A percentile compares a stretch with the other conserved stretches of the same genome.
Evolutionary conservation across 768 basidiomycete species (phyloP).

Genomic region (Dioszegia aurantiaca): DNA sequence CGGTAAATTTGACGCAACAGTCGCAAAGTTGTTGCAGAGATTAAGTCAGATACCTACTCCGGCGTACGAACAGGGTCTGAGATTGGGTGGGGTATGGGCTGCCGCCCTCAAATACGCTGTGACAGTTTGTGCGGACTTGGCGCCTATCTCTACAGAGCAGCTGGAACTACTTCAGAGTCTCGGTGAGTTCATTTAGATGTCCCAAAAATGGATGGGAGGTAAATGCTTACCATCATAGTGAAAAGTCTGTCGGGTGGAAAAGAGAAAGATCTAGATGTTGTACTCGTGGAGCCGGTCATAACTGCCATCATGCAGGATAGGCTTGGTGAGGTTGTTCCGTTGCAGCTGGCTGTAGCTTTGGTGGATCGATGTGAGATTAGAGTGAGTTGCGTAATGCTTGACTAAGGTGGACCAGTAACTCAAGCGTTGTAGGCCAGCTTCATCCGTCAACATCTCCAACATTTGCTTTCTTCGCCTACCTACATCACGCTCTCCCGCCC

Average conservation of each 20-base stretch:
- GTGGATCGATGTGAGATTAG: constrained; percentile 60
- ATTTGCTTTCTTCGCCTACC: constrained; percentile 64
- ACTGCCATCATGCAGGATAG: constrained; percentile 63
- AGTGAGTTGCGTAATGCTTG: constrained; percentile 54
- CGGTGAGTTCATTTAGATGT: constrained; percentile 20
- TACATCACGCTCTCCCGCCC: constrained; percentile 49
- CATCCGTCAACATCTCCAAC: constrained; percentile 63
- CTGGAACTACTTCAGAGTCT: constrained; percentile 10
- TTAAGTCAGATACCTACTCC: not conserved
- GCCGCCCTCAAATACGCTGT: constrained; percentile 15
- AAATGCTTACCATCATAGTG: not conserved
- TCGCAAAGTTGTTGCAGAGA: not conserved
- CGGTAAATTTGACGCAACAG: not conserved
- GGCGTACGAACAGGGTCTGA: constrained; percentile 3
- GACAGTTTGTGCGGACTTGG: constrained; percentile 19
- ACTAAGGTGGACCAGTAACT: not conserved
- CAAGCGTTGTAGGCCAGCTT: constrained; percentile 29
- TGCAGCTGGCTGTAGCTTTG: constrained; percentile 57
- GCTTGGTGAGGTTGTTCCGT: constrained; percentile 51
- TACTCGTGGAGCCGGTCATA: constrained; percentile 70
- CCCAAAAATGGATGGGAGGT: not conserved
- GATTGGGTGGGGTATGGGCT: not conserved
- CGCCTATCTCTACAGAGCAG: not conserved
- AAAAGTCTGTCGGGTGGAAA: not conserved
- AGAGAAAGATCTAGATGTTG: constrained; percentile 14